These are phyloP conservation scores for Eimeria necatrix DNA, from an alignment of 169 alveolate species.

Conservation along the genomic window DNA sequence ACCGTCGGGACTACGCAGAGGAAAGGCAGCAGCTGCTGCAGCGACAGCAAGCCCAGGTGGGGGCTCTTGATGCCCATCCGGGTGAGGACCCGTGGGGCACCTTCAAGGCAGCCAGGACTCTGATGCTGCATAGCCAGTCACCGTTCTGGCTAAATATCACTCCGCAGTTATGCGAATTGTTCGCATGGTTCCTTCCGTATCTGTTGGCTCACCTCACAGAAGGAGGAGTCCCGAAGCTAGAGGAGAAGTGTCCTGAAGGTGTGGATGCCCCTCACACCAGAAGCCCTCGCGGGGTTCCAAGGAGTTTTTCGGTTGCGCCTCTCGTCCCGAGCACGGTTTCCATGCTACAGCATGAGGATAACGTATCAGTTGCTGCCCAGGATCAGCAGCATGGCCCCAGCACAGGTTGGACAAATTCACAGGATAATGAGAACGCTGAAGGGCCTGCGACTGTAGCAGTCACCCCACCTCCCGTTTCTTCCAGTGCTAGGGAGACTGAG, in stretches of 20 bases:
- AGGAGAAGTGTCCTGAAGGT: background rate
- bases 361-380: background rate
- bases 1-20: conserved; percentile 72
- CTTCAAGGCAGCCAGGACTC: conserved; percentile 86
- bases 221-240: conserved; percentile 69
- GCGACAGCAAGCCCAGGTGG: conserved; percentile 76
- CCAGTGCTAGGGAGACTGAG: conserved; percentile 54
- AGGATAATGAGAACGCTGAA: background rate
- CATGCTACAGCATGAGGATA: background rate
- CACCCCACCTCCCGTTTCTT: background rate
- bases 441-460: background rate
- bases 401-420: background rate
- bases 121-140: conserved; percentile 85
- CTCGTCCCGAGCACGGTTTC: background rate
- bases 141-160: conserved; percentile 90
- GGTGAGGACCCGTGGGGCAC: conserved; percentile 85
- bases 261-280: background rate
- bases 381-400: conserved; percentile 31
- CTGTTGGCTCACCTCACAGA: conserved; percentile 84
- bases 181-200: conserved; percentile 89
- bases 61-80: conserved; percentile 37
- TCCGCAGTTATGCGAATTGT: conserved; percentile 89
- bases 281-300: background rate
- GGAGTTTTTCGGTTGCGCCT: background rate
- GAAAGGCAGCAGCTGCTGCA: conserved; percentile 71